Percentiles rank a stretch among this genome's conserved stretches.
These are phyloP conservation scores for Lecanosticta acicola DNA, from an alignment of 2,329 filamentous ascomycete genomes.

Conservation along the genomic window DNA sequence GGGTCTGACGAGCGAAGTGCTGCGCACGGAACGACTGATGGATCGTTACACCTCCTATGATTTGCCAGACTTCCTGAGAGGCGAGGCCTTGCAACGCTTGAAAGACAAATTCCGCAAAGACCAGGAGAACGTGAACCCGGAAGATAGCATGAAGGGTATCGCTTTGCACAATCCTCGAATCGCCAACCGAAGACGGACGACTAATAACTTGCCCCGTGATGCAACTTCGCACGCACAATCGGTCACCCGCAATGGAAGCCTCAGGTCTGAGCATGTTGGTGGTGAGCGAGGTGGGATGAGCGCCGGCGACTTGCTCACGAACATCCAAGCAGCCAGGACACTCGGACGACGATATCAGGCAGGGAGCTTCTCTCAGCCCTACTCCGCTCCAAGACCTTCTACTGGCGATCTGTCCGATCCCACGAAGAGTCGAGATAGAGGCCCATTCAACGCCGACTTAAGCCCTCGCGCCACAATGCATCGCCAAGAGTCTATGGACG, in stretches of 20 bases:
- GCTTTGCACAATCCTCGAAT: constrained; percentile 77
- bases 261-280: constrained; percentile 18
- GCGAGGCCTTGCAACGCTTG: constrained; percentile 71
- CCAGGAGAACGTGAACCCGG: constrained; percentile 70
- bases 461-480: constrained; percentile 46
- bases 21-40: constrained; percentile 91
- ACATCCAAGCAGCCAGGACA: constrained; percentile 64
- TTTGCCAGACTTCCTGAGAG: constrained; percentile 82
- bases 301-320: constrained; percentile 67
- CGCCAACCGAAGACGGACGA: constrained; percentile 60
- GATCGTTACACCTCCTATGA: constrained; percentile 87
- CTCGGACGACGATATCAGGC: constrained; percentile 45
- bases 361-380: constrained; percentile 45
- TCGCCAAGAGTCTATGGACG: constrained; percentile 75
- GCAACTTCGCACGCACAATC: constrained; percentile 64
- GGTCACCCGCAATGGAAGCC: constrained; percentile 26
- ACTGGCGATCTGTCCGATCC: constrained; percentile 38
- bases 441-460: constrained; percentile 35
- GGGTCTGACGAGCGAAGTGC: constrained; percentile 81
- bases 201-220: constrained; percentile 71
- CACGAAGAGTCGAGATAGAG: constrained; percentile 37
- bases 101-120: constrained; percentile 85
- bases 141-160: constrained; percentile 86
- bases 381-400: constrained; percentile 35
- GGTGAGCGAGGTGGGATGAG: constrained; percentile 39